Evolutionary conservation across 2,329 filamentous ascomycete species (phyloP), one percentile per base, ranked within the genome.

Genomic region (Apiospora marii): DNA sequence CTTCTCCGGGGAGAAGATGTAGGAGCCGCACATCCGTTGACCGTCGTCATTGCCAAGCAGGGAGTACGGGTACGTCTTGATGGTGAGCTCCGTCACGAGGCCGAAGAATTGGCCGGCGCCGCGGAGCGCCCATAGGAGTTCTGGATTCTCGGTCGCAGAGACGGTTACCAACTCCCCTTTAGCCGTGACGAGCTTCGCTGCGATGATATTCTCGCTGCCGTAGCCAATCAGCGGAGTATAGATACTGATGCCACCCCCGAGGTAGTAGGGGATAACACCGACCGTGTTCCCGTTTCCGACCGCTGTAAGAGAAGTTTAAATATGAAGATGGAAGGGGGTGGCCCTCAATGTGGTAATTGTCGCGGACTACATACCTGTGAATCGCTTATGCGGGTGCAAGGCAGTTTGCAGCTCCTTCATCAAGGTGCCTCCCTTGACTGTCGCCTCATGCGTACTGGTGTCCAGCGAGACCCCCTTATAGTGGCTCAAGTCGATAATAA

Each of bases 51-150:
- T 78, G 0, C 74, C 75, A 12, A 79, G 74, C 34, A 74, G 70
- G 12, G 72, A 48, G 30, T 80, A 48, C 14, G 75, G 74, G 69
- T 76, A 73, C 6, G 76, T 71, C 44, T 74, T 74, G 68, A 80
- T 72, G 8, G 73, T 75, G 24, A 83, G 74, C 41, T 76, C 51
- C 1, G 78, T 80, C 0, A 78, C 75, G 10, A 83, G 74, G 10
- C 80, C 81, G 49, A 83, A 82, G 61, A 76, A 77, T 19, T 81
- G 79, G 4, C 76, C 79, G 1, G 80, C 80, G 8, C 80, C 81
- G 44, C 79, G 74, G 71, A 82, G 76, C 13, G 79, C 81, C 43
- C 75, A 82, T 49, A 80, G 78, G 2, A 82, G 70, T 13, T 80
- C 77, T 4, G 78, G 73, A 51, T 78, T 71, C 6, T 64, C 44